phyloP scores from a whole-genome alignment of 371 early-diverging fungal genomes.

The Mortierella sp. region DNA sequence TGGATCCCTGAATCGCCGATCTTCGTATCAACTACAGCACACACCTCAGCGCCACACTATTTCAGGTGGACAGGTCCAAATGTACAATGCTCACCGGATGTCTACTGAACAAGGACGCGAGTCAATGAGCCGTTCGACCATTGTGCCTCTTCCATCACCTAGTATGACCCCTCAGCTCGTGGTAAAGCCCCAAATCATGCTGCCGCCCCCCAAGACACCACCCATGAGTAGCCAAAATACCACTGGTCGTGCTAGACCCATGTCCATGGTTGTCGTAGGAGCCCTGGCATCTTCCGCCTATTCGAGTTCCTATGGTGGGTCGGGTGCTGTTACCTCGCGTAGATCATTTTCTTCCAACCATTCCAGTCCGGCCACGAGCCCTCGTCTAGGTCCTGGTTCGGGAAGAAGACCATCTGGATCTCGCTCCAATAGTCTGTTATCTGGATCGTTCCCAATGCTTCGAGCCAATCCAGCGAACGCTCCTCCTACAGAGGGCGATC shows the following conservation, averaged over 20 bases:
- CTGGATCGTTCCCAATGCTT: conserved; percentile 36
- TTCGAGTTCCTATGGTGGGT: conserved; percentile 25
- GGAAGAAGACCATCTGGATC: conserved; percentile 15
- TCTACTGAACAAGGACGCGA: conserved; percentile 46
- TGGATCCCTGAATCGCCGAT: conserved; percentile 10
- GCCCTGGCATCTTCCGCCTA: conserved; percentile 18
- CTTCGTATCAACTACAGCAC: conserved; percentile 25
- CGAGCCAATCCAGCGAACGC: conserved; percentile 36
- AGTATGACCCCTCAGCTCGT: conserved; percentile 40
- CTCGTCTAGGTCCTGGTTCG: conserved; percentile 34
- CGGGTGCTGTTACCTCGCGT: conserved; percentile 10
- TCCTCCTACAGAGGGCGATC: conserved; percentile 3
- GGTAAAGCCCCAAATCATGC: conserved; percentile 51
- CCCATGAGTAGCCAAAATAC: conserved; percentile 45
- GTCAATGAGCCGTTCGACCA: conserved; percentile 32
- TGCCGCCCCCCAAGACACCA: conserved; percentile 46
- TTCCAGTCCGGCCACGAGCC: conserved; percentile 50
- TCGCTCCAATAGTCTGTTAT: conserved; percentile 39
- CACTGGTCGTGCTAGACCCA: conserved; percentile 30
- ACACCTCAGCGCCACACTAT: conserved; percentile 40
- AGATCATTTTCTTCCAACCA: conserved; percentile 34
- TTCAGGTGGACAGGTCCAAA: conserved; percentile 26
- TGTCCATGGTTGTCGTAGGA: conserved; percentile 39
- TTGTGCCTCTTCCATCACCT: conserved; percentile 34
- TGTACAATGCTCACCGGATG: conserved; percentile 24